Evolutionary conservation across 2,329 filamentous ascomycete genomes (phyloP).

Genomic region (Scedosporium dehoogii): DNA sequence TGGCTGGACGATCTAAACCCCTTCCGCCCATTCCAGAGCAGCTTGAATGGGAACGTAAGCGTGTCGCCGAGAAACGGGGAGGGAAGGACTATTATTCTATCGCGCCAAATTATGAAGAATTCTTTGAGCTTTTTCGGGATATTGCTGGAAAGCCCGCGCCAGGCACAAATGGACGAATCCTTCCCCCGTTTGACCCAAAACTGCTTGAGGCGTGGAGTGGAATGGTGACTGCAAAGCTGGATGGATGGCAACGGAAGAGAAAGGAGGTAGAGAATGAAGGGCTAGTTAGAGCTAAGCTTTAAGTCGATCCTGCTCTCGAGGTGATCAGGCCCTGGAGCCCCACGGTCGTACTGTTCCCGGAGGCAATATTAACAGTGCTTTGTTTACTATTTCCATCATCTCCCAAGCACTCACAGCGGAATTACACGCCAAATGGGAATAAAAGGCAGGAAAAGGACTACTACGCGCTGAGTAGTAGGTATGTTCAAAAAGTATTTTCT

Average conservation of each 20-base stretch:
- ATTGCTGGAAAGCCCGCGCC: constrained; percentile 30
- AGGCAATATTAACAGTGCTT: too few species aligned
- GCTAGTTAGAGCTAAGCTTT: too few species aligned
- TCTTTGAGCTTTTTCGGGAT: constrained; percentile 27
- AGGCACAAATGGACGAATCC: constrained; percentile 24
- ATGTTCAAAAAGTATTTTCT: too few species aligned
- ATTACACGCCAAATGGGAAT: too few species aligned
- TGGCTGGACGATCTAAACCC: constrained; percentile 19
- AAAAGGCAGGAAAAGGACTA: too few species aligned
- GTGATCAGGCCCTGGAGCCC: too few species aligned
- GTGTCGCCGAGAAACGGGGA: constrained; percentile 18
- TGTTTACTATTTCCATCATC: too few species aligned
- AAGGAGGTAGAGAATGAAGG: neutral
- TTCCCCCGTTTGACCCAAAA: constrained; percentile 30
- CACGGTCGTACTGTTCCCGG: too few species aligned
- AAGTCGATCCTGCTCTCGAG: too few species aligned
- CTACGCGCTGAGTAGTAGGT: too few species aligned
- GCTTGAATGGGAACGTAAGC: constrained; percentile 20
- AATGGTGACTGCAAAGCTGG: neutral
- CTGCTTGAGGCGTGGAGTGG: constrained; percentile 18
- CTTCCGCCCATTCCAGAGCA: constrained; percentile 19
- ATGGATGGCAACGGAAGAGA: neutral
- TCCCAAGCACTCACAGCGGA: too few species aligned
- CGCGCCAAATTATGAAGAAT: constrained; percentile 24
- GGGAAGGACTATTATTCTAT: constrained; percentile 24